phyloP scores from a whole-genome alignment of 2,329 filamentous ascomycete species.

The Fusarium nodosum region DNA sequence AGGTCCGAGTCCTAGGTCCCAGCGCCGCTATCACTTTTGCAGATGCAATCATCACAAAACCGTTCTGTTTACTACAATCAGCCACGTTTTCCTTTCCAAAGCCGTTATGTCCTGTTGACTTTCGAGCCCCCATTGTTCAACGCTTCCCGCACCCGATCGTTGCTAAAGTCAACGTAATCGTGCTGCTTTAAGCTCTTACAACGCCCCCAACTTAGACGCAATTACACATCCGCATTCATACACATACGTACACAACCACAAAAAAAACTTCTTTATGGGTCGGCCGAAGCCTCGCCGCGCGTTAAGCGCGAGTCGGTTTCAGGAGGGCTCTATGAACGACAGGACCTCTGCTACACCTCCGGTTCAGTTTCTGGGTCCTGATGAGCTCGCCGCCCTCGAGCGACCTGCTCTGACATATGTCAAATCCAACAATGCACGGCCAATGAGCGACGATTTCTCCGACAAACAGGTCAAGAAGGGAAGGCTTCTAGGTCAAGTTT shows the following conservation, averaged over 20 bases:
- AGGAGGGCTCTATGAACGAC: constrained; percentile 91
- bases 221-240: constrained; percentile 15
- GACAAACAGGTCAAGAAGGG: constrained; percentile 52
- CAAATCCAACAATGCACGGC: constrained; percentile 35
- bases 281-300: constrained; percentile 54
- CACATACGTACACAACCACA: constrained; percentile 22
- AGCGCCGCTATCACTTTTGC: constrained; percentile 13
- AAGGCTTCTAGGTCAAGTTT: constrained; percentile 55
- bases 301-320: constrained; percentile 66
- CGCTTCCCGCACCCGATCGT: constrained; percentile 14
- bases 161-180: constrained; percentile 22
- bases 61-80: constrained; percentile 30
- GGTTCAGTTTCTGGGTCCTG: constrained; percentile 70
- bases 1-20: constrained; percentile 9
- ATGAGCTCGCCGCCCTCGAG: constrained; percentile 53
- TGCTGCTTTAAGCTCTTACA: constrained; percentile 21
- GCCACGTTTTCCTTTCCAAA: constrained; percentile 22
- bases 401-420: constrained; percentile 37
- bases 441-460: constrained; percentile 52
- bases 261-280: constrained; percentile 45
- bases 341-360: constrained; percentile 79
- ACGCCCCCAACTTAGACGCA: constrained; percentile 18
- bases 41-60: constrained; percentile 10
- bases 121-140: constrained; percentile 12
- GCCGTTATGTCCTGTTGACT: constrained; percentile 26